Conservation (phyloP, 345 rosid genomes). For the Brassica nigra region DNA sequence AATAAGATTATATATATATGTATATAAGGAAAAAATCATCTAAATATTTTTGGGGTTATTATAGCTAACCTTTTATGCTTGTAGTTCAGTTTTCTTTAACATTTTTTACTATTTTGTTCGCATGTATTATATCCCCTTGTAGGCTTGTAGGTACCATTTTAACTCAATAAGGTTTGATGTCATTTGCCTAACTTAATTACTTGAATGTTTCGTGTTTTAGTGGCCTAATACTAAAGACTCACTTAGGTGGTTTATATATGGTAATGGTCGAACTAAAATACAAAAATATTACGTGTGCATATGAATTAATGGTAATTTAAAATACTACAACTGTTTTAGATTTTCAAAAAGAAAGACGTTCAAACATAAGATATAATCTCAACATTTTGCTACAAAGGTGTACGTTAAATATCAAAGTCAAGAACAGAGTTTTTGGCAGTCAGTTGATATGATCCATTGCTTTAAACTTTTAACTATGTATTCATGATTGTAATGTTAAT, state of each 20-base stretch:
- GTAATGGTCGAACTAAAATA: not conserved
- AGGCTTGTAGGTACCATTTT: not conserved
- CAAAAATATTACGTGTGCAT: not conserved
- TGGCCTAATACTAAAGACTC: not conserved
- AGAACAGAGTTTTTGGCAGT: slow-evolving; percentile 30
- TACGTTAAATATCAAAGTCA: slow-evolving; percentile 22
- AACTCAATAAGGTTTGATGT: not conserved
- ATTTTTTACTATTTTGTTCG: not conserved
- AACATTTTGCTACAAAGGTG: slow-evolving; percentile 1
- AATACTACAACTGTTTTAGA: not conserved
- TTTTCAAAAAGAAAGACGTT: not conserved
- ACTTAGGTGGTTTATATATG: not conserved
- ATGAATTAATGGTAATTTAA: not conserved
- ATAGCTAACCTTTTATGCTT: not conserved
- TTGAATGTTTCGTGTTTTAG: not conserved
- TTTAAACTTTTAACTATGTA: not conserved
- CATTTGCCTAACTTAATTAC: not conserved
- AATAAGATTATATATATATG: not conserved
- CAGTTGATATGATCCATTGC: slow-evolving; percentile 19
- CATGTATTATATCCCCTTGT: not conserved
- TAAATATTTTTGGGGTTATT: not conserved
- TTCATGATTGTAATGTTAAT: not conserved
- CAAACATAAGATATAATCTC: not conserved
- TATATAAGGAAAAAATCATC: not conserved
- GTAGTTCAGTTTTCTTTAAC: not conserved